Evolutionary conservation across 2,329 filamentous ascomycete species (phyloP), one percentile per base, ranked within the genome.

Genomic region (Verticillium nubilum): DNA sequence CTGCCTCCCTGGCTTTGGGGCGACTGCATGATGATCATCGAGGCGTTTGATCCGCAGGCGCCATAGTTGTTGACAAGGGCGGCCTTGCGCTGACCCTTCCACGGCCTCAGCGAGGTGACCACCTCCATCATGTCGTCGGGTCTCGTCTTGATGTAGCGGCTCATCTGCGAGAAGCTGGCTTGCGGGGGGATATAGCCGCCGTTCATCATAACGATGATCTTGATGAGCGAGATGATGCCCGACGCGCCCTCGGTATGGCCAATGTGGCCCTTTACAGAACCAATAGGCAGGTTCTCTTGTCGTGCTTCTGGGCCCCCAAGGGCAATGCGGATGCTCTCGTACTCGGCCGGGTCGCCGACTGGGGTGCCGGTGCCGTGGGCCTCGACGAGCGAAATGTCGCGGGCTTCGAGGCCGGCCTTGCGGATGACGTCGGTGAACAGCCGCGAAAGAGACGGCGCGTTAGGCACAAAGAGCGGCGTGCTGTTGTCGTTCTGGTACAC

Each of bases 241-340:
- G 70, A 69, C 0, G 58, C 60, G 12, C 55, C 58, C 27, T 62
- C 60, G 2, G 35, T 37, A 9, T 62, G 60, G 13, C 77, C 80
- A 61, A 89, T 79, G 58, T 84, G 82, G 2, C 60, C 58, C 17
- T 62, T 62, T 17, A 62, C 55, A 9, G 60, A 62, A 12, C 33
- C 17, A 5, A 62, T 33, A 13, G 33, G 42, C 1, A 60, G 56
- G 42, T 58, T 25, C 9, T 29, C 29, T 5, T 23, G 4, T 5
- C 17, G 4, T 15, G 26, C 26, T 15, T 25, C 15, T 5, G 25
- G 52, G 10, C 52, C 52, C 12, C n/a, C 29, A 26, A 54, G 29
- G 61, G 82, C 77, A 2, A 84, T 82, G 64, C 84, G 79, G 31
- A 86, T 73, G 60, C 80, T 80, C 52, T 81, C 80, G 52, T 83